Conservation (phyloP, 2,329 filamentous ascomycete genomes). For the Cercospora zeae-maydis region DNA sequence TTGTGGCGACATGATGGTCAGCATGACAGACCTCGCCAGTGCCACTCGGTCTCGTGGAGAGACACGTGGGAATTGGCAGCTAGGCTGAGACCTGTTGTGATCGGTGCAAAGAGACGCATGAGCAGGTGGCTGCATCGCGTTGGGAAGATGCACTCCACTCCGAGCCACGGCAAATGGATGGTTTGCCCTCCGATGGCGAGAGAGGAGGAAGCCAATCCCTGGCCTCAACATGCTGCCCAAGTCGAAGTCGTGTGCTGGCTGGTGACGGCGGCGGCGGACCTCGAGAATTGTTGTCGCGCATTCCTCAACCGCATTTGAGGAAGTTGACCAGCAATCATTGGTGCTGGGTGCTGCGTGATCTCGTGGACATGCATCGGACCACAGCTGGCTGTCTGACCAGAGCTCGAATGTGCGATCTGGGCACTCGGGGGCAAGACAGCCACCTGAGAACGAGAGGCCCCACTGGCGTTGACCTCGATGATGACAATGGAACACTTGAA, state of each 20-base stretch:
- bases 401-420: too few relatives aligned
- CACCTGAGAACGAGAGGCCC: too few relatives aligned
- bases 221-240: background rate
- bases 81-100: background rate
- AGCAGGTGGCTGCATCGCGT: background rate
- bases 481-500: too few relatives aligned
- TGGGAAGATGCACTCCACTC: background rate
- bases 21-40: background rate
- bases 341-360: too few relatives aligned
- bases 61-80: constrained; percentile 1
- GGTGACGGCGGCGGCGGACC: background rate
- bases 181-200: background rate
- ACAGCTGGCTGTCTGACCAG: background rate
- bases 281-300: too few relatives aligned
- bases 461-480: too few relatives aligned
- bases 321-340: background rate
- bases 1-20: background rate
- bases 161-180: background rate
- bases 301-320: background rate
- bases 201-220: background rate
- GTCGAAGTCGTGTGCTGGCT: background rate
- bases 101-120: background rate
- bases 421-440: too few relatives aligned
- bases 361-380: background rate
- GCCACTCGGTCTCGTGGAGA: background rate